Evolutionary conservation across 257 asterid genomes (phyloP).

Genomic region (Hygrophila difformis): DNA sequence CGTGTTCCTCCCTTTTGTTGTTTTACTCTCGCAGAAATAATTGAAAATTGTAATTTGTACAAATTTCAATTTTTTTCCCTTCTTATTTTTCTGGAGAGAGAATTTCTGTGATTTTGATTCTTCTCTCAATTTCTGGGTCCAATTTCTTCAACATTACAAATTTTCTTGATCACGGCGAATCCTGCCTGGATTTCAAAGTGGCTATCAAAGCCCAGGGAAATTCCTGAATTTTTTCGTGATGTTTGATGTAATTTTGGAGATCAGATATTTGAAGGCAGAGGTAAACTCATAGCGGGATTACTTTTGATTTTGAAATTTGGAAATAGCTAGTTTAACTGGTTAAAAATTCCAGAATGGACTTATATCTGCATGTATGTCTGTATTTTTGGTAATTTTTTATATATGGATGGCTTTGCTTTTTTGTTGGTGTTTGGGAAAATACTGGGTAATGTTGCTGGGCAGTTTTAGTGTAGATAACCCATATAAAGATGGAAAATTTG

Average conservation of each 20-base stretch:
- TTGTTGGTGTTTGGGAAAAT: constrained; percentile 13
- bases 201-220: constrained; percentile 15
- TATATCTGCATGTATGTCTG: constrained; percentile 12
- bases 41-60: not conserved
- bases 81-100: constrained; percentile 3
- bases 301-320: constrained; percentile 1
- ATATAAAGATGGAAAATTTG: constrained; percentile 14
- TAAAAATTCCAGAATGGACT: constrained; percentile 17
- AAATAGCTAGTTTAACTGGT: not conserved
- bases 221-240: not conserved
- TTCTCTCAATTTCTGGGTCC: constrained; percentile 12
- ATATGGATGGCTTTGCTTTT: constrained; percentile 7
- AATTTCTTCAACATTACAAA: constrained; percentile 13
- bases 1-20: not conserved
- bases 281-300: constrained; percentile 21
- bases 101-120: constrained; percentile 7
- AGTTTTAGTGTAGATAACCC: constrained; percentile 16
- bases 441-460: constrained; percentile 4
- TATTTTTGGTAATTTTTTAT: constrained; percentile 4
- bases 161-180: constrained; percentile 19
- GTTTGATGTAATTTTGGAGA: constrained; percentile 14
- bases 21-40: constrained; percentile 13
- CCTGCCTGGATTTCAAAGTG: constrained; percentile 13
- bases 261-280: constrained; percentile 23
- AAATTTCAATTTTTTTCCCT: not conserved